Evolutionary conservation across 768 basidiomycete genomes (phyloP).

Genomic region (Coprinellus micaceus): DNA sequence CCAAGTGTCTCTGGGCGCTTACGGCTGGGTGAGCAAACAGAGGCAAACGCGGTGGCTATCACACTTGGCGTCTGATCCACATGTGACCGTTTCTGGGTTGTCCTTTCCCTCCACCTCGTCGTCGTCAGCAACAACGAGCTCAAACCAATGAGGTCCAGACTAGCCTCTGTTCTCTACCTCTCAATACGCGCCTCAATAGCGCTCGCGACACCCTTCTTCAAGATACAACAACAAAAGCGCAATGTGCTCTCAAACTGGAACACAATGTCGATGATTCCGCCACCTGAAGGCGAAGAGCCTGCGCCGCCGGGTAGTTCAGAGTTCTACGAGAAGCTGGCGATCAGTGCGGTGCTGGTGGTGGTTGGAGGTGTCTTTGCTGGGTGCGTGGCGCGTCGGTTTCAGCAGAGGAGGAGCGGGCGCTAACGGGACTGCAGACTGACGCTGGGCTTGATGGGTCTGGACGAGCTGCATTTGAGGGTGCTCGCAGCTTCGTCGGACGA

Average conservation of each 20-base stretch:
- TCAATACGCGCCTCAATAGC: conserved; percentile 19
- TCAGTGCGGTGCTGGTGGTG: conserved; percentile 70
- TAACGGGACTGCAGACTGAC: conserved; percentile 55
- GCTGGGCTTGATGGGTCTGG: conserved; percentile 89
- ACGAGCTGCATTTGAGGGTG: conserved; percentile 86
- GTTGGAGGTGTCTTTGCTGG: conserved; percentile 91
- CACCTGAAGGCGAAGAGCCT: conserved; percentile 8
- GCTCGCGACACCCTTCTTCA: conserved; percentile 22
- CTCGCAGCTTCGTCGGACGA: conserved; percentile 81
- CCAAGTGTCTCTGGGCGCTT: too few relatives aligned
- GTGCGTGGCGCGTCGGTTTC: conserved; percentile 36
- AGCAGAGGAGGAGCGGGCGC: background rate
- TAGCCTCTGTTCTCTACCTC: conserved; percentile 18
- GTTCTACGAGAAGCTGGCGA: conserved; percentile 70
- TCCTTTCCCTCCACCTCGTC: too few relatives aligned
- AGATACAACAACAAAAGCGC: background rate
- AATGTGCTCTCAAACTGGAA: background rate
- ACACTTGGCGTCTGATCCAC: too few relatives aligned
- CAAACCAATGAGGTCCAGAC: background rate
- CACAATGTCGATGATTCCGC: background rate
- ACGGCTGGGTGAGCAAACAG: too few relatives aligned
- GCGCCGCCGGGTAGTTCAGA: conserved; percentile 48
- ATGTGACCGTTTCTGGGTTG: too few relatives aligned
- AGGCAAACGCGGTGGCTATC: too few relatives aligned
- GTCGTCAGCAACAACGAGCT: too few relatives aligned